Conservation (phyloP, 495 filamentous ascomycete species). For the Penicillium samsonianum region DNA sequence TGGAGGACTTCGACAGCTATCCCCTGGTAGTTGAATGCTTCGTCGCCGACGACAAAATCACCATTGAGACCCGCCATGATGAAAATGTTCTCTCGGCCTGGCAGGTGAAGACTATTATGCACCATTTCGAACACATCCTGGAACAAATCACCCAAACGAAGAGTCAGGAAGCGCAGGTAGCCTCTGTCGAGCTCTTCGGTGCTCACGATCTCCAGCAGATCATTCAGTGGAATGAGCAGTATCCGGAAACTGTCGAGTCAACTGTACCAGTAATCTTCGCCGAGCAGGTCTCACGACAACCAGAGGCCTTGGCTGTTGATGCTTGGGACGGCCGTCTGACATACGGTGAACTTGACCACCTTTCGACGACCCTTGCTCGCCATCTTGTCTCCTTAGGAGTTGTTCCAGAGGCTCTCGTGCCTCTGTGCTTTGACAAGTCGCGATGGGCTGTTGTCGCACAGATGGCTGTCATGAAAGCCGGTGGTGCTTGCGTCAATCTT, state of each 20-base stretch:
- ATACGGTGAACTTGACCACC: constrained; percentile 37
- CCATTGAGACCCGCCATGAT: not conserved
- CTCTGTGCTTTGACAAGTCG: constrained; percentile 36
- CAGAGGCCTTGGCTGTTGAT: constrained; percentile 25
- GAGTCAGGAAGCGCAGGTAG: not conserved
- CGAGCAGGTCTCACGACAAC: not conserved
- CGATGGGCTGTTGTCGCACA: constrained; percentile 29
- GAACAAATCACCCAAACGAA: not conserved
- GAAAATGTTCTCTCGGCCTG: not conserved
- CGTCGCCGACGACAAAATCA: not conserved
- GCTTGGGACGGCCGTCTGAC: constrained; percentile 42
- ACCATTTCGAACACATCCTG: not conserved
- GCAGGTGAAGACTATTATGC: not conserved
- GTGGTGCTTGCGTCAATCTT: constrained; percentile 44
- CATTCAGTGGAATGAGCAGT: not conserved
- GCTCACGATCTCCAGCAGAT: not conserved
- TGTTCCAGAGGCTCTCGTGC: constrained; percentile 24
- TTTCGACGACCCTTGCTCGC: constrained; percentile 19
- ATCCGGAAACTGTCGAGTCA: not conserved
- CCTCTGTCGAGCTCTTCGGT: not conserved
- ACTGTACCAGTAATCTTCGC: not conserved
- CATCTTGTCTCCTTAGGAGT: constrained; percentile 18
- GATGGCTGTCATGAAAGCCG: constrained; percentile 27
- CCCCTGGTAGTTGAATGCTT: not conserved
- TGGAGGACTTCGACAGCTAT: not conserved